These are phyloP conservation scores for Pneumocystis jirovecii DNA, from an alignment of 1,139 yeast genomes.

Conservation along the genomic window DNA sequence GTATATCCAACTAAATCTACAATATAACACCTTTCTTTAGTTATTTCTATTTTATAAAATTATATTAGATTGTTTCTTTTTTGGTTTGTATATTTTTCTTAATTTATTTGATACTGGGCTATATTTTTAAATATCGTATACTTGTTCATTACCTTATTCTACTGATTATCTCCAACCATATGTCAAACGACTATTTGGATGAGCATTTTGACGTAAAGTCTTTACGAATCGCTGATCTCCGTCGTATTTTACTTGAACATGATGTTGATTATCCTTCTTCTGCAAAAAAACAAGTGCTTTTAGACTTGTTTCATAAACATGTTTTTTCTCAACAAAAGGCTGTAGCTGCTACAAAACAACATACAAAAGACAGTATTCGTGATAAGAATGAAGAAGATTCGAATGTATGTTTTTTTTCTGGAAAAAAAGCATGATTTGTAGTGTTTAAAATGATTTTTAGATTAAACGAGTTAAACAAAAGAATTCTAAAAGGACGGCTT, in stretches of 20 bases:
- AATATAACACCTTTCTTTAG: neutral
- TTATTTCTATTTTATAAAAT: too few species aligned
- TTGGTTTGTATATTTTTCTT: neutral
- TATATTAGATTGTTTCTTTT: neutral
- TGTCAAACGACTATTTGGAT: slow-evolving; percentile 7
- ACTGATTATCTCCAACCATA: neutral
- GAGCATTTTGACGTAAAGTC: slow-evolving; percentile 48
- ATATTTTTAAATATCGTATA: neutral
- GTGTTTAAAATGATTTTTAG: neutral
- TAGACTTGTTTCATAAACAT: slow-evolving; percentile 38
- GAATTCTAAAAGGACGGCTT: neutral
- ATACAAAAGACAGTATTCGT: neutral
- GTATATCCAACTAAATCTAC: neutral
- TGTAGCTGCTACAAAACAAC: slow-evolving; percentile 19
- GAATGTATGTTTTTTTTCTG: neutral
- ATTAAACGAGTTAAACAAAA: neutral
- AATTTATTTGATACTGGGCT: neutral
- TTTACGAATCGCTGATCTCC: slow-evolving; percentile 47
- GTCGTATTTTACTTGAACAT: slow-evolving; percentile 45
- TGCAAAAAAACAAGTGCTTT: slow-evolving; percentile 47
- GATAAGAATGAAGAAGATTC: neutral
- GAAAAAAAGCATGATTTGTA: neutral
- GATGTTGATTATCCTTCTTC: slow-evolving; percentile 42
- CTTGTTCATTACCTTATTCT: neutral
- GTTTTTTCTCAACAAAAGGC: slow-evolving; percentile 30